phyloP scores from a whole-genome alignment of 2,329 filamentous ascomycete species.

The Aureobasidium sp. region DNA sequence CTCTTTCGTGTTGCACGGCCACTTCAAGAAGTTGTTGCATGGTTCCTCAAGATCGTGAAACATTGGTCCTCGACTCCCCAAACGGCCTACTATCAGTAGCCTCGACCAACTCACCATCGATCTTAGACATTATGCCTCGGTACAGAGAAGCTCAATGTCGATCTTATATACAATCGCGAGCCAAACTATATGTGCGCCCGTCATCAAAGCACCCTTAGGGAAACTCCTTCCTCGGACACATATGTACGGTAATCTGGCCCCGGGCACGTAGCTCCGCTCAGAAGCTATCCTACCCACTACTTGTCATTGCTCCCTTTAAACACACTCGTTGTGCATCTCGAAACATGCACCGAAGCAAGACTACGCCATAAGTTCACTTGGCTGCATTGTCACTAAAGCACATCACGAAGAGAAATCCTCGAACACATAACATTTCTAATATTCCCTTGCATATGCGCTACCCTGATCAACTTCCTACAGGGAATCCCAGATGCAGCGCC shows the following conservation, averaged over 20 bases:
- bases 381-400: background rate
- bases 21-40: conserved; percentile 6
- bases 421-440: background rate
- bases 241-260: background rate
- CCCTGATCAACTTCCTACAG: background rate
- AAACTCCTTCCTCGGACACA: background rate
- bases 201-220: background rate
- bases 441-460: background rate
- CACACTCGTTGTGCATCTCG: background rate
- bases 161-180: background rate
- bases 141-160: background rate
- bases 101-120: background rate
- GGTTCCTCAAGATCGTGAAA: background rate
- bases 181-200: background rate
- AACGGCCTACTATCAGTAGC: background rate
- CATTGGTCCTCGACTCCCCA: background rate
- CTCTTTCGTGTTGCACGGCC: background rate
- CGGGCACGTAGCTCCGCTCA: background rate
- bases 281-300: background rate
- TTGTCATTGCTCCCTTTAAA: too few species aligned
- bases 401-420: background rate
- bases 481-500: background rate
- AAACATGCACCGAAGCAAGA: background rate
- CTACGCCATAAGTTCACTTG: background rate
- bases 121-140: background rate